Evolutionary conservation across 148 eudicot genomes (phyloP).

Genomic region (Heliosperma pusillum): DNA sequence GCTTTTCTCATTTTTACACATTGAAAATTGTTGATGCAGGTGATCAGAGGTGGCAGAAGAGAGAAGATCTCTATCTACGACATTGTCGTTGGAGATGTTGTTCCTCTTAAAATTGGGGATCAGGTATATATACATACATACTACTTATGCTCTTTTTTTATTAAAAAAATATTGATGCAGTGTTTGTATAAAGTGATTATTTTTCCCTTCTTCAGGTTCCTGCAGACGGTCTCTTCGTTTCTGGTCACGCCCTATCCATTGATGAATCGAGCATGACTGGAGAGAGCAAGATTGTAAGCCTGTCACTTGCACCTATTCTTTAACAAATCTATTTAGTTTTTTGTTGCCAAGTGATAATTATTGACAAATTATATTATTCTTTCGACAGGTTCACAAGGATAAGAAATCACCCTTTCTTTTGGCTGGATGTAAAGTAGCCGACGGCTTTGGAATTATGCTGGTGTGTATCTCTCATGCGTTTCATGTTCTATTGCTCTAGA

Average conservation of each 20-base stretch:
- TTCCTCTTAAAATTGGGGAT: conserved; percentile 94
- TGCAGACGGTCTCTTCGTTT: conserved; percentile 75
- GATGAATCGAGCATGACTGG: conserved; percentile 99
- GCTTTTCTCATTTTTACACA: not conserved
- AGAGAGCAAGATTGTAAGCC: conserved; percentile 93
- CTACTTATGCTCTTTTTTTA: not conserved
- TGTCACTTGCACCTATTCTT: conserved; percentile 27
- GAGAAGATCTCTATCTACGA: conserved; percentile 80
- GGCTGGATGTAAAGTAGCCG: conserved; percentile 95
- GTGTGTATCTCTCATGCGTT: conserved; percentile 29
- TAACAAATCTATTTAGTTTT: not conserved
- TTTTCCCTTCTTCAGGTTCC: conserved; percentile 47
- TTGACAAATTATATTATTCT: conserved; percentile 22
- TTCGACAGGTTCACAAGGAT: conserved; percentile 63
- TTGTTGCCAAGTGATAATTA: conserved; percentile 13
- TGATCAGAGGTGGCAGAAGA: conserved; percentile 85
- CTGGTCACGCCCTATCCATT: conserved; percentile 76
- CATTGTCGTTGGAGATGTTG: conserved; percentile 81
- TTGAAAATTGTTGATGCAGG: conserved; percentile 34
- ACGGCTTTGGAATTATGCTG: conserved; percentile 93
- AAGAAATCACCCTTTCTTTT: conserved; percentile 67
- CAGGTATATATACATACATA: conserved; percentile 43
- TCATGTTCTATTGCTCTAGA: not conserved
- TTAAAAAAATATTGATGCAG: not conserved
- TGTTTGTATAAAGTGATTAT: conserved; percentile 4